A percentile compares a stretch with the other conserved stretches of the same genome.
These are phyloP conservation scores for Ceratobasidium theobromae DNA, from an alignment of 1,284 basidiomycete genomes.

Conservation along the genomic window DNA sequence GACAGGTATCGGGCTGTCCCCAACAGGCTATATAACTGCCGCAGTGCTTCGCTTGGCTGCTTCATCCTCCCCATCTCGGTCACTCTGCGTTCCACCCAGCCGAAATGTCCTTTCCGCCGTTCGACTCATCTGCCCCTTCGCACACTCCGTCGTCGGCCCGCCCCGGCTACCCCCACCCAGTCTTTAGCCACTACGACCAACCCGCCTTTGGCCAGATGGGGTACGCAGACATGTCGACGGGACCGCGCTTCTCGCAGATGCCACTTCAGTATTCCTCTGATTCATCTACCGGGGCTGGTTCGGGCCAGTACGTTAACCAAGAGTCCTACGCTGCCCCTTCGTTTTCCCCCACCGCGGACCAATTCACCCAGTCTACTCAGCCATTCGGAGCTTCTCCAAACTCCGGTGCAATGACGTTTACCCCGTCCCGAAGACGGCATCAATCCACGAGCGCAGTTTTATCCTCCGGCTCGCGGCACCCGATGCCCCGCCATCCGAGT, in stretches of 20 bases:
- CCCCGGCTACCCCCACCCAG: slow-evolving; percentile 2
- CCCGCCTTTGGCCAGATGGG: slow-evolving; percentile 15
- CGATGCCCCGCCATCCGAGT: slow-evolving; percentile 6
- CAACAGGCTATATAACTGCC: neutral
- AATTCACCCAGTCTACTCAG: slow-evolving; percentile 1
- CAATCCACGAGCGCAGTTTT: slow-evolving; percentile 5
- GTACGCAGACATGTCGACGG: slow-evolving; percentile 15
- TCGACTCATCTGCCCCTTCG: neutral
- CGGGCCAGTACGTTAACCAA: neutral
- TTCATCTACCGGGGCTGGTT: neutral
- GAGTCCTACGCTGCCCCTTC: neutral
- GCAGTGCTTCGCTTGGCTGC: neutral
- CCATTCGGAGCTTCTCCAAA: neutral
- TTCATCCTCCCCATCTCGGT: neutral
- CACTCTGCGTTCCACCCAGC: neutral
- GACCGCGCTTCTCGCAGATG: neutral
- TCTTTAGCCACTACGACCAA: neutral
- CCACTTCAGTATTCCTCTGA: neutral
- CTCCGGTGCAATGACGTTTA: slow-evolving; percentile 4
- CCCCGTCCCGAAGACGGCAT: neutral
- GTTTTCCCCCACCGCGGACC: slow-evolving; percentile 13
- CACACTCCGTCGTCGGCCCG: neutral
- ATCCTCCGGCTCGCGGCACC: neutral
- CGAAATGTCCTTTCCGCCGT: slow-evolving; percentile 17
- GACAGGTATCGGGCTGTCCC: neutral